Evolutionary conservation across 352 stramenopile species (phyloP).

Genomic region (Phytopythium ostracodes): DNA sequence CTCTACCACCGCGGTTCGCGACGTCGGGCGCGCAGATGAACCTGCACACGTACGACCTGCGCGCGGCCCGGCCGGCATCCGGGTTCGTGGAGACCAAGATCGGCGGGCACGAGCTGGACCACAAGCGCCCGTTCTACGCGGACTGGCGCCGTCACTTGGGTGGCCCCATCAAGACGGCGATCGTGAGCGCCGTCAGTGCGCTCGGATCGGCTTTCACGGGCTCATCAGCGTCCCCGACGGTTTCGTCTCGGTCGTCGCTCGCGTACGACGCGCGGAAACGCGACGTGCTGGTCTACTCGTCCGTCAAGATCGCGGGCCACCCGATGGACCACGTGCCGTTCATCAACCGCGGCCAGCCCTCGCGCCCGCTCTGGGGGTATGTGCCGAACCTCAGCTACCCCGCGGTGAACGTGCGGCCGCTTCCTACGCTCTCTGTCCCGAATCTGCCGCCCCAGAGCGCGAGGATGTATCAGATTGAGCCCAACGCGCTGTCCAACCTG

Average conservation of each 20-base stretch:
- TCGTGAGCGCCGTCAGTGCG: slow-evolving; percentile 12
- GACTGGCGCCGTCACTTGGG: slow-evolving; percentile 22
- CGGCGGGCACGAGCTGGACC: slow-evolving; percentile 57
- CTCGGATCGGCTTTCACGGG: slow-evolving; percentile 9
- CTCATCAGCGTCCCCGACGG: not conserved
- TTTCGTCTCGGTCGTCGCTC: slow-evolving; percentile 32
- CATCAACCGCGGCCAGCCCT: slow-evolving; percentile 51
- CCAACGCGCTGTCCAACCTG: slow-evolving; percentile 31
- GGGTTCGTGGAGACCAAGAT: slow-evolving; percentile 75
- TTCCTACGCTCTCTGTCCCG: slow-evolving; percentile 13
- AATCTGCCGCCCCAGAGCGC: slow-evolving; percentile 10
- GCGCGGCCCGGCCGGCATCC: not conserved
- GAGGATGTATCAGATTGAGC: slow-evolving; percentile 25
- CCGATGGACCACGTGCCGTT: slow-evolving; percentile 75
- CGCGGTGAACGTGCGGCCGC: not conserved
- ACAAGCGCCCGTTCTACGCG: slow-evolving; percentile 38
- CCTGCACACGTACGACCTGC: slow-evolving; percentile 50
- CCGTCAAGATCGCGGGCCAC: slow-evolving; percentile 77
- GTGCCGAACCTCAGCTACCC: slow-evolving; percentile 8
- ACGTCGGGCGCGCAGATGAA: slow-evolving; percentile 34
- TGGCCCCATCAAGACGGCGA: slow-evolving; percentile 27
- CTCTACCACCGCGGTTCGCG: not conserved
- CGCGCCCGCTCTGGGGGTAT: slow-evolving; percentile 52
- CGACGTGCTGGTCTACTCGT: slow-evolving; percentile 46
- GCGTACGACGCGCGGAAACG: slow-evolving; percentile 33